Evolutionary conservation across 345 rosid genomes (phyloP).

Genomic region (Populus simonii): DNA sequence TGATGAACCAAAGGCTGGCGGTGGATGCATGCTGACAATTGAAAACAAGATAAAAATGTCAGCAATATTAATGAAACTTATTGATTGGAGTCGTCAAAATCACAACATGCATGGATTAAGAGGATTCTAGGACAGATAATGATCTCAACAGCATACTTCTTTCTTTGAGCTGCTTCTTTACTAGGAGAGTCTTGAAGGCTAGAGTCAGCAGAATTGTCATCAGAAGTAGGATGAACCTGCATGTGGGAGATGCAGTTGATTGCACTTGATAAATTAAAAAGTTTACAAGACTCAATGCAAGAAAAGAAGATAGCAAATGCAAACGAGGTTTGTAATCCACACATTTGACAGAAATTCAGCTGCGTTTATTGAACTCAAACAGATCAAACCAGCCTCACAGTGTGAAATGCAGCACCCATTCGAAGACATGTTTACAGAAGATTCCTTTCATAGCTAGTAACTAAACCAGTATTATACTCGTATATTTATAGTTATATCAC

Average conservation of each 20-base stretch:
- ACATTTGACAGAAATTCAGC: not conserved
- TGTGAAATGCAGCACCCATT: not conserved
- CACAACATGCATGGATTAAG: not conserved
- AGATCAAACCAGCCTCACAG: not conserved
- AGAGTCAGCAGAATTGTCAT: slow-evolving; percentile 42
- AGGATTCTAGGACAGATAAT: not conserved
- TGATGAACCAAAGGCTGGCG: slow-evolving; percentile 96
- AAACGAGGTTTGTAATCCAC: not conserved
- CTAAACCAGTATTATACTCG: not conserved
- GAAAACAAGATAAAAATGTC: slow-evolving; percentile 24
- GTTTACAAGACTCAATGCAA: not conserved
- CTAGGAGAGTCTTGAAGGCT: slow-evolving; percentile 27
- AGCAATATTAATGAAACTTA: slow-evolving; percentile 15
- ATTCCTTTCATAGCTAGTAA: not conserved
- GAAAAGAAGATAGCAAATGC: not conserved
- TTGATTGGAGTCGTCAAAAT: not conserved
- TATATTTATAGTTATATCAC: not conserved
- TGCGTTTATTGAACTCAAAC: not conserved
- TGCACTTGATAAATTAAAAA: slow-evolving; percentile 3
- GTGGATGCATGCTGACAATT: slow-evolving; percentile 82
- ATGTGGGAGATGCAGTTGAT: slow-evolving; percentile 25
- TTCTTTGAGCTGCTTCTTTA: slow-evolving; percentile 29
- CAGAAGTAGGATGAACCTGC: slow-evolving; percentile 66
- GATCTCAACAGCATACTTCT: slow-evolving; percentile 43
- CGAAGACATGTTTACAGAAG: not conserved